A percentile compares a stretch with the other conserved stretches of the same genome.
These are phyloP conservation scores for Porpolomopsis calyptriformis DNA, from an alignment of 768 basidiomycete species.

Conservation along the genomic window DNA sequence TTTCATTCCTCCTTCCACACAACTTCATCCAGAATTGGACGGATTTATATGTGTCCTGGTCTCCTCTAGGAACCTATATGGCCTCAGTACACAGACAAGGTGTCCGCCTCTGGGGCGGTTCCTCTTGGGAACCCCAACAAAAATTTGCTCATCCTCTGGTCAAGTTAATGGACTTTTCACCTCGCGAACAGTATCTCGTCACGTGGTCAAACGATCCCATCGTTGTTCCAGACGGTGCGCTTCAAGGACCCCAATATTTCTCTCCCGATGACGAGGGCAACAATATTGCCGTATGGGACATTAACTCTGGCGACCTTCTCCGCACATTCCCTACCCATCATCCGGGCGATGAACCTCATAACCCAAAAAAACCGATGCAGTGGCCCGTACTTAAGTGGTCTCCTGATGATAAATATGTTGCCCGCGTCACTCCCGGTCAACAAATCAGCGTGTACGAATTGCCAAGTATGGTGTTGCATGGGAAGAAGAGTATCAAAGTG, in stretches of 20 bases:
- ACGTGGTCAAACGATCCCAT: conserved; percentile 97
- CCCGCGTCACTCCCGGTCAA: conserved; percentile 76
- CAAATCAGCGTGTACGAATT: conserved; percentile 96
- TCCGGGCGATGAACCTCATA: conserved; percentile 41
- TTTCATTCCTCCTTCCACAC: conserved; percentile 11
- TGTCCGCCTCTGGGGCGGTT: conserved; percentile 90
- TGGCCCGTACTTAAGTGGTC: conserved; percentile 99
- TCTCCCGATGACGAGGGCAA: conserved; percentile 94
- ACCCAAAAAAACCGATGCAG: conserved; percentile 70
- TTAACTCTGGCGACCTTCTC: conserved; percentile 84
- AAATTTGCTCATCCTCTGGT: conserved; percentile 94
- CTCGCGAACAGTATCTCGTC: conserved; percentile 91
- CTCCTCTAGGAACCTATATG: conserved; percentile 89
- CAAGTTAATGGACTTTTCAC: conserved; percentile 94
- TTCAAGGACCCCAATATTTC: conserved; percentile 77
- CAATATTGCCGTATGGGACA: conserved; percentile 96
- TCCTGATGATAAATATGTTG: conserved; percentile 90
- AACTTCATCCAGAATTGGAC: conserved; percentile 71
- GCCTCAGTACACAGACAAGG: conserved; percentile 92
- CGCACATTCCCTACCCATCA: conserved; percentile 71
- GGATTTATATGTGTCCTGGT: conserved; percentile 94
- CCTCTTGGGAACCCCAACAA: conserved; percentile 79
- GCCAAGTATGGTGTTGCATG: conserved; percentile 86
- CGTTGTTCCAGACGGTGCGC: conserved; percentile 67
- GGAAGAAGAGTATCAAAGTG: conserved; percentile 94